Conservation (phyloP, 495 filamentous ascomycete species). For the Xanthoparmelia taractica region DNA sequence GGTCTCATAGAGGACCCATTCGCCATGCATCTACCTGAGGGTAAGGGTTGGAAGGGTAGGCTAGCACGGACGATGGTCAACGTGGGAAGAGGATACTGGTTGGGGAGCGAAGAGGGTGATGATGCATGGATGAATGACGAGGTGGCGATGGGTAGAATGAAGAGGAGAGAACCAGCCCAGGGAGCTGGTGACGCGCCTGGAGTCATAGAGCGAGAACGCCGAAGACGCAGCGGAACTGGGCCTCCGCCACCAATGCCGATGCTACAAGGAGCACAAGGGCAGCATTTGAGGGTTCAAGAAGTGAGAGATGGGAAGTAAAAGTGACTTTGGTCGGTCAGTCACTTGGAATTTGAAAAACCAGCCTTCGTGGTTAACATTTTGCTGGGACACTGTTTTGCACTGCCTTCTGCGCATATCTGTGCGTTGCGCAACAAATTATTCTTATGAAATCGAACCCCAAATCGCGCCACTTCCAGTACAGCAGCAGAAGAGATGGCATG, state of each 20-base stretch:
- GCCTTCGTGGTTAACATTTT: neutral
- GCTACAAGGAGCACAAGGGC: conserved; percentile 21
- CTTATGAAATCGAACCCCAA: neutral
- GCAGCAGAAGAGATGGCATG: neutral
- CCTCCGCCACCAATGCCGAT: conserved; percentile 25
- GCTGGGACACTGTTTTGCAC: neutral
- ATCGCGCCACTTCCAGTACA: neutral
- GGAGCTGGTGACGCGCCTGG: conserved; percentile 36
- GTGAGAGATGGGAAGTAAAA: conserved; percentile 13
- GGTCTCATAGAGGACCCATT: conserved; percentile 63
- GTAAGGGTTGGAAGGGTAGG: conserved; percentile 68
- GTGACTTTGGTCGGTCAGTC: neutral
- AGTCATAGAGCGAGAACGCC: conserved; percentile 56
- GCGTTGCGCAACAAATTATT: neutral
- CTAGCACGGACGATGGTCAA: conserved; percentile 65
- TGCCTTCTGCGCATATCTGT: neutral
- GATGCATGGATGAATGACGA: conserved; percentile 33
- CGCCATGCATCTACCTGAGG: conserved; percentile 53
- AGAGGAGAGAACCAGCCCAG: conserved; percentile 18
- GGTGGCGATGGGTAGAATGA: conserved; percentile 30
- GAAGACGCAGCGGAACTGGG: conserved; percentile 56
- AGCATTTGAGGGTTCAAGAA: conserved; percentile 25
- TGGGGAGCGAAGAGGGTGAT: conserved; percentile 44
- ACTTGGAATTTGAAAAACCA: neutral
- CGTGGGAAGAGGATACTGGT: conserved; percentile 67